Evolutionary conservation across 495 filamentous ascomycete genomes (phyloP).

Genomic region (Parathielavia appendiculata): DNA sequence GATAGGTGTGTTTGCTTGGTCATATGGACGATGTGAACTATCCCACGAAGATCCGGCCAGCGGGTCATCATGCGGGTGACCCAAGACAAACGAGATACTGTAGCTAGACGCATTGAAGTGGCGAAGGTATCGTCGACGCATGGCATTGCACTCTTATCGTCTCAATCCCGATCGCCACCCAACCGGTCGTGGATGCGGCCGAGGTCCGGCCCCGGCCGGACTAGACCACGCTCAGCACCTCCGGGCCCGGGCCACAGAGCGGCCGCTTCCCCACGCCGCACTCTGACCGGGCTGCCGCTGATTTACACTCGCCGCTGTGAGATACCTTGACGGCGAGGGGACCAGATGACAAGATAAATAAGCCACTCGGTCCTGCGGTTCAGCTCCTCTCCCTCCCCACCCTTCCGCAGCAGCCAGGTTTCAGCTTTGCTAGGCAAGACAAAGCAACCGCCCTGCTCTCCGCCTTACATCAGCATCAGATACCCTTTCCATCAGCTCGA

Average conservation of each 20-base stretch:
- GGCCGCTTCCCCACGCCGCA: background rate
- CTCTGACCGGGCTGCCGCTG: background rate
- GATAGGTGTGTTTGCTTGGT: background rate
- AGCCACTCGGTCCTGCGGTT: background rate
- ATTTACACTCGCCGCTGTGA: background rate
- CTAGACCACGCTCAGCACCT: background rate
- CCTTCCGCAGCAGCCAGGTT: slow-evolving; percentile 11
- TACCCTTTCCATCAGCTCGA: background rate
- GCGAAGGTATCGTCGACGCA: background rate
- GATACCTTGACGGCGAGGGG: background rate
- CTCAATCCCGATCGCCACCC: background rate
- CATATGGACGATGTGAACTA: background rate
- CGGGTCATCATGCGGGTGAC: background rate
- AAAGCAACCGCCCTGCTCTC: background rate
- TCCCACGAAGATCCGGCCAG: background rate
- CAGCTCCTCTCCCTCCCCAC: background rate
- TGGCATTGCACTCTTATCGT: background rate
- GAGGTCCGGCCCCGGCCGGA: background rate
- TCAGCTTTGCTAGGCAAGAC: slow-evolving; percentile 7
- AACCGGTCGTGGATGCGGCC: background rate
- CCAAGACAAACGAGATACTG: background rate
- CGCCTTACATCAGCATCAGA: background rate
- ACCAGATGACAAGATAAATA: background rate
- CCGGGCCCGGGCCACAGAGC: slow-evolving; percentile 7
- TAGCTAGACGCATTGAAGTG: background rate